Conservation (phyloP, 176 grass and related monocot species). For the Chrysopogon serrulatus region DNA sequence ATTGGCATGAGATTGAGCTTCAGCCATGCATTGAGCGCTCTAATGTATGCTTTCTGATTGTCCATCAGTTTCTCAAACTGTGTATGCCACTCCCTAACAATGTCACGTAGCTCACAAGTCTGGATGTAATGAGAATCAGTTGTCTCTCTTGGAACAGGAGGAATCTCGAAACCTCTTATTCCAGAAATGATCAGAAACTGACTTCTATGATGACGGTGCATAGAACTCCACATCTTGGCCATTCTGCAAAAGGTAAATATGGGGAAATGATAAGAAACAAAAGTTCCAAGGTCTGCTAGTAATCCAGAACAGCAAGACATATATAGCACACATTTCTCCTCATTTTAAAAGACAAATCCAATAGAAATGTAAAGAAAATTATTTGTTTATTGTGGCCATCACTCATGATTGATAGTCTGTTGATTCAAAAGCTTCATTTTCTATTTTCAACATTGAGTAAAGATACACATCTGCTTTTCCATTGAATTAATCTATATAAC, state of each 20-base stretch:
- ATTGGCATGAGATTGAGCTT: constrained; percentile 86
- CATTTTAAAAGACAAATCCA: background rate
- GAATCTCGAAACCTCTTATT: constrained; percentile 49
- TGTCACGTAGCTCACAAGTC: constrained; percentile 56
- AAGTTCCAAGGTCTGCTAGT: background rate
- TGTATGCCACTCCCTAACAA: constrained; percentile 62
- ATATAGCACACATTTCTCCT: constrained; percentile 2
- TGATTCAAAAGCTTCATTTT: background rate
- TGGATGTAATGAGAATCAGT: constrained; percentile 53
- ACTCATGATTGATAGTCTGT: constrained; percentile 12
- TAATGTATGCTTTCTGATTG: constrained; percentile 78
- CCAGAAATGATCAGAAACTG: constrained; percentile 36
- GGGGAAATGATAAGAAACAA: constrained; percentile 4
- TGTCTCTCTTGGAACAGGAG: constrained; percentile 55
- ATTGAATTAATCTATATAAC: background rate
- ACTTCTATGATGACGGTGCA: constrained; percentile 56
- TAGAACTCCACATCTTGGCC: constrained; percentile 75
- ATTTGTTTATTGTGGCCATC: background rate
- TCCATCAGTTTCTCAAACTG: constrained; percentile 75
- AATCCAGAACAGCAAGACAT: constrained; percentile 1
- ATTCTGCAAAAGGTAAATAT: constrained; percentile 51
- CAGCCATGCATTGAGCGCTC: constrained; percentile 80
- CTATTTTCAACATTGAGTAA: constrained; percentile 13
- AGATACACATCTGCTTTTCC: background rate
- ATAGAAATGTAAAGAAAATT: constrained; percentile 15